phyloP scores from a whole-genome alignment of 495 filamentous ascomycete genomes.

The Penicillium arizonense region DNA sequence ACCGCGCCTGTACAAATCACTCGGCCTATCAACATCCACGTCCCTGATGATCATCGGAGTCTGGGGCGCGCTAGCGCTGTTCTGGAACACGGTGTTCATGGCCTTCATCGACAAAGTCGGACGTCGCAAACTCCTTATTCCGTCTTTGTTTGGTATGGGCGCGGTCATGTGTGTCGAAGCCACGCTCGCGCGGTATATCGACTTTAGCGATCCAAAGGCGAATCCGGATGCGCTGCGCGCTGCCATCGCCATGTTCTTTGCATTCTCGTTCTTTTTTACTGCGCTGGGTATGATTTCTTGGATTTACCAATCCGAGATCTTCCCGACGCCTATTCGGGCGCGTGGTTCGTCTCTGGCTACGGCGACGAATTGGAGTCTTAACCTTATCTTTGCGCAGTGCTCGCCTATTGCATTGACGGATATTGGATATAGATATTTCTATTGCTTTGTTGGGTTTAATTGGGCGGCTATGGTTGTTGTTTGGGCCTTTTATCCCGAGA shows the following conservation, averaged over 20 bases:
- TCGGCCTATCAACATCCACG: slow-evolving; percentile 41
- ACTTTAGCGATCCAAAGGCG: slow-evolving; percentile 21
- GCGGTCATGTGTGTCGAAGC: slow-evolving; percentile 51
- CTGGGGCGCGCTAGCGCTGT: slow-evolving; percentile 48
- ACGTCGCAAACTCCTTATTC: slow-evolving; percentile 51
- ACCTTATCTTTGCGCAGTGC: slow-evolving; percentile 54
- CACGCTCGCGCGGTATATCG: slow-evolving; percentile 35
- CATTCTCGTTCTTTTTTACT: slow-evolving; percentile 57
- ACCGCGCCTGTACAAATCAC: slow-evolving; percentile 46
- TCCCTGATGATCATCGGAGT: slow-evolving; percentile 54
- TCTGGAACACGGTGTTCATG: slow-evolving; percentile 51
- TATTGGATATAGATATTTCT: slow-evolving; percentile 52
- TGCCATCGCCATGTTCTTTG: slow-evolving; percentile 57
- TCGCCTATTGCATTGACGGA: slow-evolving; percentile 50
- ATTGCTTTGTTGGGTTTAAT: slow-evolving; percentile 54
- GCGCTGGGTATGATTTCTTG: slow-evolving; percentile 53
- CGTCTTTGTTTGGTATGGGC: slow-evolving; percentile 50
- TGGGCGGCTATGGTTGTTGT: slow-evolving; percentile 43
- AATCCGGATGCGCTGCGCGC: slow-evolving; percentile 45
- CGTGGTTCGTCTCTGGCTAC: slow-evolving; percentile 52
- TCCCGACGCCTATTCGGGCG: slow-evolving; percentile 53
- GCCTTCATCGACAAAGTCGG: slow-evolving; percentile 52
- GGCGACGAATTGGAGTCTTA: slow-evolving; percentile 54
- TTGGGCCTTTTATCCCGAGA: slow-evolving; percentile 52
- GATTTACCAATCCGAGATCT: slow-evolving; percentile 58